Evolutionary conservation across 768 basidiomycete genomes (phyloP).

Genomic region (Infundibulicybe gibba): DNA sequence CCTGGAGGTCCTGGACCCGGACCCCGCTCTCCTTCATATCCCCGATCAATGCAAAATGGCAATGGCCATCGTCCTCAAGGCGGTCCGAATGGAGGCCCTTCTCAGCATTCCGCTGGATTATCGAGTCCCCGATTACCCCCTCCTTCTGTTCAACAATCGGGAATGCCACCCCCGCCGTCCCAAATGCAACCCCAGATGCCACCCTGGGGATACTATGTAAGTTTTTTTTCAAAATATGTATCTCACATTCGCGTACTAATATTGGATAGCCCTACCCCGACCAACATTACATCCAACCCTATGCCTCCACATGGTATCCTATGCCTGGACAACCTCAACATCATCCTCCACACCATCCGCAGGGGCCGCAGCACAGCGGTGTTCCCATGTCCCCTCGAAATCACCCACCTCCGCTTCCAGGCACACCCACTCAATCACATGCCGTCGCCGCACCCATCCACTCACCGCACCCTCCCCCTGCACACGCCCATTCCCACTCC

Average conservation of each 20-base stretch:
- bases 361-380: constrained; percentile 42
- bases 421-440: constrained; percentile 66
- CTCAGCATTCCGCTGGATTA: constrained; percentile 47
- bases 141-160: constrained; percentile 48
- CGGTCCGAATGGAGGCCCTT: constrained; percentile 54
- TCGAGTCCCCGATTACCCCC: constrained; percentile 67
- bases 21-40: constrained; percentile 66
- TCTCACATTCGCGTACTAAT: background rate
- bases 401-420: constrained; percentile 50
- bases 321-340: constrained; percentile 36
- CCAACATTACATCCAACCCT: constrained; percentile 41
- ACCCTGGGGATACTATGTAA: constrained; percentile 52
- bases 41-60: constrained; percentile 62
- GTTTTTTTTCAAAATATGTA: constrained; percentile 20
- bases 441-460: constrained; percentile 44
- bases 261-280: constrained; percentile 35
- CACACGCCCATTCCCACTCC: constrained; percentile 38
- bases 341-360: constrained; percentile 43
- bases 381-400: constrained; percentile 73
- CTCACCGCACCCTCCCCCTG: constrained; percentile 45
- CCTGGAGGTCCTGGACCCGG: constrained; percentile 42
- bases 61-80: constrained; percentile 50
- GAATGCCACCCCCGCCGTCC: constrained; percentile 44
- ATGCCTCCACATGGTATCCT: constrained; percentile 33
- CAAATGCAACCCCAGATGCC: constrained; percentile 30